Evolutionary conservation across 495 filamentous ascomycete species (phyloP), one percentile per base, ranked within the genome.

Genomic region (Penicillium desertorum): DNA sequence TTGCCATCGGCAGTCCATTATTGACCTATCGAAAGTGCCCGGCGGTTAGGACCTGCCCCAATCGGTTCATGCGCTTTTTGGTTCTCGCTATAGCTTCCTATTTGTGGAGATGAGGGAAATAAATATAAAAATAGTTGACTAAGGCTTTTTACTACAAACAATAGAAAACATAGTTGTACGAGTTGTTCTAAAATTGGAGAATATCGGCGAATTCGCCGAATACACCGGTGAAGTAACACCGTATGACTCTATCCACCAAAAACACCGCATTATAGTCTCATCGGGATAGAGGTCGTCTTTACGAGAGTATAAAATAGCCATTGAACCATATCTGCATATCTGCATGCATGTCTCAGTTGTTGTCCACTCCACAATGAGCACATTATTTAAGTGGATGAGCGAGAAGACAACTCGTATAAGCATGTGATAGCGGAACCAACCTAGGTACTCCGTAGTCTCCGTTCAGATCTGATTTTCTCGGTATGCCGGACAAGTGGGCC

Each of bases 1-100:
- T 22, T 43, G 8, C 5, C 12, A 39, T 39, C n/a, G 36, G n/a
- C 6, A 48, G 27, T 27, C 25, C 45, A 32, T 48, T 48, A 42
- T 44, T 30, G 17, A 20, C 20, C 29, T 12, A 36, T 50, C 19
- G 17, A 27, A 34, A 36, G 47, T 44, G 42, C 42, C 42, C 20
- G 41, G 10, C 47, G 17, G 22, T n/a, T 51, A 41, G 19, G 22
- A 30, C 49, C 36, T 37, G 37, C 36, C 50, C 48, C 17, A 52
- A 39, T 52, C 22, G 27, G 25, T 17, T 43, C n/a, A 14, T 34
- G 51, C 45, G 3, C n/a, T 16, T 8, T 39, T 39, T n/a, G n/a
- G 32, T 11, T 30, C 23, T 48, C 48, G 36, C 48, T 41, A 19
- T n/a, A 32, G 4, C 16, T 32, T 37, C 29, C 32, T 16, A 17